These are phyloP conservation scores for Phytopythium kandeliae DNA, from an alignment of 352 stramenopile species.

Conservation along the genomic window DNA sequence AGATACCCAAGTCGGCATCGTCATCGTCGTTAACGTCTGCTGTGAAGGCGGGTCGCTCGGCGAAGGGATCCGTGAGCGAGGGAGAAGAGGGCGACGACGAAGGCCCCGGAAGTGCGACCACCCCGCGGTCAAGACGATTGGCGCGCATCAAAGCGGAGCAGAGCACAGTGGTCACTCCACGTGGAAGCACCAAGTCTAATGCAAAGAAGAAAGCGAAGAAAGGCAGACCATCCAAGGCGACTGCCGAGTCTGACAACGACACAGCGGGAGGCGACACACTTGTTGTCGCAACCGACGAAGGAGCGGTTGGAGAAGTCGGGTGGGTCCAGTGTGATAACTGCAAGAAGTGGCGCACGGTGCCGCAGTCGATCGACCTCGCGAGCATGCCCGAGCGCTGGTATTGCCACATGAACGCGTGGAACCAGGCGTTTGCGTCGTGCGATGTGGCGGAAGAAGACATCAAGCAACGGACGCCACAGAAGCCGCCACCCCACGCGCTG, in stretches of 20 bases:
- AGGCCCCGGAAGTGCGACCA: constrained; percentile 15
- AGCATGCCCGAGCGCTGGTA: constrained; percentile 94
- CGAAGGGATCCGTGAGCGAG: constrained; percentile 16
- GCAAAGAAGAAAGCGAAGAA: constrained; percentile 55
- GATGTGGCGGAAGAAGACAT: constrained; percentile 88
- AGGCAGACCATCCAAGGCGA: constrained; percentile 35
- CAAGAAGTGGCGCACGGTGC: constrained; percentile 94
- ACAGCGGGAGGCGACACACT: constrained; percentile 12
- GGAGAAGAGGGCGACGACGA: constrained; percentile 51
- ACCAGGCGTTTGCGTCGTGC: constrained; percentile 81
- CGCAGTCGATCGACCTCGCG: constrained; percentile 83
- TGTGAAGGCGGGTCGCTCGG: background rate
- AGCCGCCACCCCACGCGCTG: background rate
- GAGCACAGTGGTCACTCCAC: constrained; percentile 8
- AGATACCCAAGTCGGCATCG: constrained; percentile 23
- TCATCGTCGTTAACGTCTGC: constrained; percentile 9
- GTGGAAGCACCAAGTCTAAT: background rate
- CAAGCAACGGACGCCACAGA: constrained; percentile 15
- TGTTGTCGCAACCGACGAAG: constrained; percentile 11
- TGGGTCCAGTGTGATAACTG: constrained; percentile 97
- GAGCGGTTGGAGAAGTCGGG: constrained; percentile 43
- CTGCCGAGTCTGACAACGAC: constrained; percentile 13
- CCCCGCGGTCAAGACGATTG: constrained; percentile 14
- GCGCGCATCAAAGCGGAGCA: constrained; percentile 5
- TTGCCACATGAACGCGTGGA: constrained; percentile 94